Base-by-base conservation (phyloP, 805 yeast genomes). In the Schizosaccharomyces octosporus region DNA sequence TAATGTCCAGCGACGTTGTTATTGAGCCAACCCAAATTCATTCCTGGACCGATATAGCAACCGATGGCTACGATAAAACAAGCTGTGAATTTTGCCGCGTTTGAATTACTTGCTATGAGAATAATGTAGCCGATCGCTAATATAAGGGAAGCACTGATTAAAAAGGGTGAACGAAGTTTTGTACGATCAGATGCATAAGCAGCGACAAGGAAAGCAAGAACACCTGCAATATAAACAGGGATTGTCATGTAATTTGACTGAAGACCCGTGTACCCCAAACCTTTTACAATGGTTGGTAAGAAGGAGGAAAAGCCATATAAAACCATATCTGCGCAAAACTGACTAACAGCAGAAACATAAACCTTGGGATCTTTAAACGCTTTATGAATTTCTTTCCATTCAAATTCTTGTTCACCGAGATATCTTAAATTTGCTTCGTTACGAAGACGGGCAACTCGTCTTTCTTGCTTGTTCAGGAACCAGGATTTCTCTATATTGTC, bases 151-250 rank as follows among this genome's bases (percentile, higher is more conserved):
- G 66, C 63, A 17, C 63, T 45, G 4, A 70, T 41, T 15, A 66
- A 62, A 48, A 69, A 64, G 7, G 62, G 55, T 54, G 64, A 73
- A 4, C 77, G 65, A 58, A 71, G 70, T 64, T 78, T 73, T 21
- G 72, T 62, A 58, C 68, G 70, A 69, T 87, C 95, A 0, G 93
- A 83, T 62, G 76, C 64, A 63, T 75, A 73, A 0, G 95, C 90
- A 24, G 77, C 65, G 1, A 78, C 66, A 70, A 83, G 80, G 55
- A 82, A 79, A 39, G 78, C 72, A 7, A 83, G 87, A 67, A 86
- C 82, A 0, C 94, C 85, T 45, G 76, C 72, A 54, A 85, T 74
- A 87, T 93, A 87, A 31, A 94, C 93, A 66, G 86, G 87, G 61
- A 87, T 84, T 0, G 94, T 83, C 72, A 82, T 82, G 61, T 83